phyloP scores from a whole-genome alignment of 768 basidiomycete species.

The Clitopilus passeckerianus region DNA sequence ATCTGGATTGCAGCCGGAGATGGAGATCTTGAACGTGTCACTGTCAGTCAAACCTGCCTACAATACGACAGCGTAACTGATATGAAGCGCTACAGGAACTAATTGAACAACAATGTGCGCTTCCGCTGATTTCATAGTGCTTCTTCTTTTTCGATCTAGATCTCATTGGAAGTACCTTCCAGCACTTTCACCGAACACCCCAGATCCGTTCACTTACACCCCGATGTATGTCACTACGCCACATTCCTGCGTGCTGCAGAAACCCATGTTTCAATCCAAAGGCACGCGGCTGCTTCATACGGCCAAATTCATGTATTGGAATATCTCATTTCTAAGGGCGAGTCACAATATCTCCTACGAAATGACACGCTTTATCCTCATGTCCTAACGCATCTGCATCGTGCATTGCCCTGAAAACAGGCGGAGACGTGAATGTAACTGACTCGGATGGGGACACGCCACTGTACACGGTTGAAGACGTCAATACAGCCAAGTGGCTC shows the following conservation, averaged over 20 bases:
- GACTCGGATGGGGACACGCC: conserved; percentile 92
- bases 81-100: conserved; percentile 39
- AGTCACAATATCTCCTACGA: conserved; percentile 7
- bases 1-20: conserved; percentile 94
- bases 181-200: conserved; percentile 66
- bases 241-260: conserved; percentile 9
- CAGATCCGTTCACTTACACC: conserved; percentile 73
- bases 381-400: neutral
- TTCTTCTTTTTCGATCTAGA: conserved; percentile 12
- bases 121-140: conserved; percentile 7
- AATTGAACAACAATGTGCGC: conserved; percentile 54
- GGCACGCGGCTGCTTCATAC: conserved; percentile 95
- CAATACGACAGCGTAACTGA: neutral
- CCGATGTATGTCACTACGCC: conserved; percentile 53
- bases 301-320: conserved; percentile 71
- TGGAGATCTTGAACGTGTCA: conserved; percentile 74
- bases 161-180: conserved; percentile 25
- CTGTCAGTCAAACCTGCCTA: neutral
- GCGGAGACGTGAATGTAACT: conserved; percentile 82
- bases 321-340: conserved; percentile 74
- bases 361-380: conserved; percentile 6
- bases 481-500: conserved; percentile 74
- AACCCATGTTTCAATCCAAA: conserved; percentile 18
- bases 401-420: conserved; percentile 25
- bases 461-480: conserved; percentile 81